Evolutionary conservation across 1,284 basidiomycete genomes (phyloP).

Genomic region (Microbotryum intermedium): DNA sequence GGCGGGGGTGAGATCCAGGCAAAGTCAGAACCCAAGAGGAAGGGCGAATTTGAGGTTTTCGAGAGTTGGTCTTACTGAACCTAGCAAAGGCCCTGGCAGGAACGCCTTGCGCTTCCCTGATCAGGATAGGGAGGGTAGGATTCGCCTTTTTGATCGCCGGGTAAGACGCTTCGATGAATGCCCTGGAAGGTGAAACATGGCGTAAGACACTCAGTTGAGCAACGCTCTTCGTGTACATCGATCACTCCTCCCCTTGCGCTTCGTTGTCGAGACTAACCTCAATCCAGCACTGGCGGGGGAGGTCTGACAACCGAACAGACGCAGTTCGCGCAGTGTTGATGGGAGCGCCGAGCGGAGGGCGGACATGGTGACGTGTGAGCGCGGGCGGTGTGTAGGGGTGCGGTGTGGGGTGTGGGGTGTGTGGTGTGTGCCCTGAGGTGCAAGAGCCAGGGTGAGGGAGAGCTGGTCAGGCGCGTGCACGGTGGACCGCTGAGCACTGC

Average conservation of each 20-base stretch:
- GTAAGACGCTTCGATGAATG: slow-evolving; percentile 71
- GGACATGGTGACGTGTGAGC: slow-evolving; percentile 45
- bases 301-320: slow-evolving; percentile 76
- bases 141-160: slow-evolving; percentile 75
- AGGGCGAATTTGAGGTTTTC: not conserved
- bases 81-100: slow-evolving; percentile 81
- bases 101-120: slow-evolving; percentile 80
- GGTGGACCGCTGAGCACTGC: too few relatives aligned
- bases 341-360: slow-evolving; percentile 66
- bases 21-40: not conserved
- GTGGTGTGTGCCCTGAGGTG: too few relatives aligned
- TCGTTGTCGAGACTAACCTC: slow-evolving; percentile 49
- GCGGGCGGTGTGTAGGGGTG: too few relatives aligned
- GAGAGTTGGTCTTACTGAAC: slow-evolving; percentile 59
- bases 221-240: not conserved
- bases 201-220: slow-evolving; percentile 48
- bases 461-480: too few relatives aligned
- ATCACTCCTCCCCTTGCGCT: not conserved
- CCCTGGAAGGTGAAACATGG: slow-evolving; percentile 7
- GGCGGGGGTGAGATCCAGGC: not conserved
- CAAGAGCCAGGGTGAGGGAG: too few relatives aligned
- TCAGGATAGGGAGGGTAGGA: slow-evolving; percentile 79
- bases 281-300: slow-evolving; percentile 69
- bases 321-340: slow-evolving; percentile 72
- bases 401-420: too few relatives aligned